phyloP scores from a whole-genome alignment of 2,329 filamentous ascomycete genomes.

The Colletotrichum abscissum region DNA sequence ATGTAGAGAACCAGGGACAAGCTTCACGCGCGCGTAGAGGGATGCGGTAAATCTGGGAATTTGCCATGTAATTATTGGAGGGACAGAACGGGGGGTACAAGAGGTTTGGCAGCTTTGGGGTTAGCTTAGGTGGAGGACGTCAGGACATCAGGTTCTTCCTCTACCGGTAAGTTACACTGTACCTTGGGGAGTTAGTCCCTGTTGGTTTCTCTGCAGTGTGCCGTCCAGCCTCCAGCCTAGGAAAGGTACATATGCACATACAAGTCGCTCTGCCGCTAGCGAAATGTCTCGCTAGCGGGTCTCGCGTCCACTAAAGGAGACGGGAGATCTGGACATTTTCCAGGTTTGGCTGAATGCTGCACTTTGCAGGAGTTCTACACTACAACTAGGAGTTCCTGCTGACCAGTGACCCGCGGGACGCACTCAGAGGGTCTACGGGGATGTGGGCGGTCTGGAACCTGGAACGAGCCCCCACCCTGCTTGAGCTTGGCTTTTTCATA shows the following conservation, averaged over 20 bases:
- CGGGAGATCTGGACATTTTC: neutral
- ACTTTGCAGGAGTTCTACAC: neutral
- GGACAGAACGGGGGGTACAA: neutral
- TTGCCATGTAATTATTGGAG: slow-evolving; percentile 19
- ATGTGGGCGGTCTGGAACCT: slow-evolving; percentile 32
- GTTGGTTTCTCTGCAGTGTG: slow-evolving; percentile 7
- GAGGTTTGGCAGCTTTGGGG: neutral
- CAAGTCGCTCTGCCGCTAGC: slow-evolving; percentile 1
- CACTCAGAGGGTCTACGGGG: slow-evolving; percentile 10
- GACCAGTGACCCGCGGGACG: neutral
- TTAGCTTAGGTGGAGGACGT: neutral
- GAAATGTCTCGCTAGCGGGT: slow-evolving; percentile 26
- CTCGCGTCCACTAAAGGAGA: slow-evolving; percentile 8
- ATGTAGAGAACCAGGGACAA: slow-evolving; percentile 19
- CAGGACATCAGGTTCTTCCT: no score
- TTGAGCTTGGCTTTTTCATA: neutral
- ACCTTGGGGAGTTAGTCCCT: neutral
- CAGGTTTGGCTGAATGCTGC: neutral
- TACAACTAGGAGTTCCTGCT: neutral
- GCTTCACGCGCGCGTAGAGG: slow-evolving; percentile 19
- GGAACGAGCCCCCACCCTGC: slow-evolving; percentile 6
- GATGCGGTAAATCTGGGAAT: slow-evolving; percentile 17
- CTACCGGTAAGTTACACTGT: no score
- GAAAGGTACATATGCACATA: no score
- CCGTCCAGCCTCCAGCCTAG: neutral